Evolutionary conservation across 2,329 filamentous ascomycete species (phyloP), one percentile per base, ranked within the genome.

Genomic region (Macrophomina phaseolina): DNA sequence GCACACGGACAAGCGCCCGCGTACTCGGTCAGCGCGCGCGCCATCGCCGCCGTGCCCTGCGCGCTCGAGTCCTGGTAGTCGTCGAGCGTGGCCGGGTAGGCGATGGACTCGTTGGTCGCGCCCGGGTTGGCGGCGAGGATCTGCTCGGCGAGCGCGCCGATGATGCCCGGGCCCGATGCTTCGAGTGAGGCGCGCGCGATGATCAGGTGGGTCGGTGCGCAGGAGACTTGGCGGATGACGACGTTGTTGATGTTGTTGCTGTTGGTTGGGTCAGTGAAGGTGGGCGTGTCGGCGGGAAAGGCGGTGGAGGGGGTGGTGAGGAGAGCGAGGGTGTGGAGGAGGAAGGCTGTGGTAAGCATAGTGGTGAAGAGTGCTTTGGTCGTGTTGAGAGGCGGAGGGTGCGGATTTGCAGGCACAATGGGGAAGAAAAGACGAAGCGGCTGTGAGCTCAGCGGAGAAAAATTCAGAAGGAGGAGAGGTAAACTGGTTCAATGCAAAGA

Each of bases 1-100:
- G 74, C 69, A 42, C 68, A 49, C 14, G 74, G 74, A 51, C 75
- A 77, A 16, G 67, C 49, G 9, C 65, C 56, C 28, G 65, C 64
- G 18, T 64, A 64, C 6, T 45, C 48, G 5, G 45, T 45, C 61
- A 64, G 18, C 48, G 16, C 11, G 12, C 38, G 34, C 11, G n/a
- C 53, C 48, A 52, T 52, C 6, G 48, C 49, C 18, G 18, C 34
- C 14, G 61, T 53, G 4, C 61, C 61, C 36, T 64, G 36, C 32
- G 32, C 36, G 38, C 48, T 52, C n/a, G 46, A 52, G 36, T 32
- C 8, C 11, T 52, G 23, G 48, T 64, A 53, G 48, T 45, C 36
- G 36, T 53, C 48, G 5, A 64, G 61, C 5, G 61, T 64, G 34
- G 61, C 61, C 34, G 61, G 61, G 6, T 64, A 64, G 48, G 11